Conservation (phyloP, 1,139 yeast species). For the Candida glucosophila region DNA sequence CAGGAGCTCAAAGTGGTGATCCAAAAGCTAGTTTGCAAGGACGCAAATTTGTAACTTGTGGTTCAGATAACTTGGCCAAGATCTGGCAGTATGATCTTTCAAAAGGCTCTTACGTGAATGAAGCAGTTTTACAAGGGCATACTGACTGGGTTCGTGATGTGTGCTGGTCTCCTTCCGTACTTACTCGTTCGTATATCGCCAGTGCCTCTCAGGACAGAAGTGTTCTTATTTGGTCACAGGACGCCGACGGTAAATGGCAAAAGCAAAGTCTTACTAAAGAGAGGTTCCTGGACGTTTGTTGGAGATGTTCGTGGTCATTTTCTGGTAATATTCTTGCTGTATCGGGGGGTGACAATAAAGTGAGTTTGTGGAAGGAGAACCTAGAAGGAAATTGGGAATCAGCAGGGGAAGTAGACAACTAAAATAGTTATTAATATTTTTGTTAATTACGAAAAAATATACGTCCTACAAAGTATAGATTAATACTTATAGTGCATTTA, state of each 20-base stretch:
- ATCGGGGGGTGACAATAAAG: slow-evolving; percentile 93
- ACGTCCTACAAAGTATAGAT: slow-evolving; percentile 1
- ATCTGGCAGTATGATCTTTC: slow-evolving; percentile 72
- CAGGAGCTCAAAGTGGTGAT: slow-evolving; percentile 26
- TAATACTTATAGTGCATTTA: slow-evolving; percentile 31
- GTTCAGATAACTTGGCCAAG: slow-evolving; percentile 88
- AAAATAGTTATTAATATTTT: background rate
- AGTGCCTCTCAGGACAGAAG: slow-evolving; percentile 96
- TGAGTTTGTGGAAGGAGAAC: slow-evolving; percentile 94
- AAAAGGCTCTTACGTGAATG: slow-evolving; percentile 55
- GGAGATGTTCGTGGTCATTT: slow-evolving; percentile 98
- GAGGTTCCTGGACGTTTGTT: slow-evolving; percentile 90
- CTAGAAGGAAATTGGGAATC: slow-evolving; percentile 92
- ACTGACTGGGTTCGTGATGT: slow-evolving; percentile 98
- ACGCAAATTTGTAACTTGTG: slow-evolving; percentile 81
- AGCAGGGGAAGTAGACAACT: slow-evolving; percentile 90
- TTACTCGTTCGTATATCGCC: slow-evolving; percentile 87
- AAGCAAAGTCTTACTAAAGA: slow-evolving; percentile 67
- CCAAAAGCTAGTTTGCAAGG: slow-evolving; percentile 18
- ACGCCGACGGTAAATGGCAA: slow-evolving; percentile 67
- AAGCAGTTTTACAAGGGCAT: slow-evolving; percentile 79
- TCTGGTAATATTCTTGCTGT: slow-evolving; percentile 94
- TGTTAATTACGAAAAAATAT: background rate
- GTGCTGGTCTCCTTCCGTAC: slow-evolving; percentile 92
- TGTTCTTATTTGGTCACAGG: slow-evolving; percentile 87